A percentile compares a stretch with the other conserved stretches of the same genome.
phyloP scores from a whole-genome alignment of 768 basidiomycete genomes.

The Pisolithus orientalis region DNA sequence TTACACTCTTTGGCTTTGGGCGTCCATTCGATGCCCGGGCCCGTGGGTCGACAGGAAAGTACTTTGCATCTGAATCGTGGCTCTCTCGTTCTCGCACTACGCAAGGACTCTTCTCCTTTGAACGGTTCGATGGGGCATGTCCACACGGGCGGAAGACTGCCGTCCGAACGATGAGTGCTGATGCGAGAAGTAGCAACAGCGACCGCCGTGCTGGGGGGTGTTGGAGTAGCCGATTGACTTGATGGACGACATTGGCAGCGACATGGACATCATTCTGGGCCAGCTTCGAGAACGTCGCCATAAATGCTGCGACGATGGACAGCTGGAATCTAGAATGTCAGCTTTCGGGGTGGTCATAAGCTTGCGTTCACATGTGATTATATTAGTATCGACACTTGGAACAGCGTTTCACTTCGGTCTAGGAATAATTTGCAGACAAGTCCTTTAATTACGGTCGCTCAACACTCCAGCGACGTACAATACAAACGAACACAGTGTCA shows the following conservation, averaged over 20 bases:
- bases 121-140: constrained; percentile 58
- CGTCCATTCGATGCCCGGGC: constrained; percentile 15
- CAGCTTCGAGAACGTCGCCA: constrained; percentile 6
- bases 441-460: neutral
- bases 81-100: constrained; percentile 55
- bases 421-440: no score
- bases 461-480: neutral
- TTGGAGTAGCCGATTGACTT: constrained; percentile 3
- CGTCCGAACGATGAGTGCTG: constrained; percentile 48
- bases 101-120: constrained; percentile 50
- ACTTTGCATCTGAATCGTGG: constrained; percentile 45
- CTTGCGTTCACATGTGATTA: neutral
- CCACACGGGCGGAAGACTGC: constrained; percentile 20
- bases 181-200: constrained; percentile 37
- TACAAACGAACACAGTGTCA: neutral
- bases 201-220: constrained; percentile 18
- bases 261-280: neutral
- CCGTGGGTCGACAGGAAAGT: constrained; percentile 56
- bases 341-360: no score
- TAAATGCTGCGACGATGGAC: neutral
- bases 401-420: no score
- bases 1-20: constrained; percentile 55
- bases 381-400: no score
- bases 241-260: neutral
- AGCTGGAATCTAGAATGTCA: neutral